phyloP scores from a whole-genome alignment of 441 rosid species.

The Croton setiger region DNA sequence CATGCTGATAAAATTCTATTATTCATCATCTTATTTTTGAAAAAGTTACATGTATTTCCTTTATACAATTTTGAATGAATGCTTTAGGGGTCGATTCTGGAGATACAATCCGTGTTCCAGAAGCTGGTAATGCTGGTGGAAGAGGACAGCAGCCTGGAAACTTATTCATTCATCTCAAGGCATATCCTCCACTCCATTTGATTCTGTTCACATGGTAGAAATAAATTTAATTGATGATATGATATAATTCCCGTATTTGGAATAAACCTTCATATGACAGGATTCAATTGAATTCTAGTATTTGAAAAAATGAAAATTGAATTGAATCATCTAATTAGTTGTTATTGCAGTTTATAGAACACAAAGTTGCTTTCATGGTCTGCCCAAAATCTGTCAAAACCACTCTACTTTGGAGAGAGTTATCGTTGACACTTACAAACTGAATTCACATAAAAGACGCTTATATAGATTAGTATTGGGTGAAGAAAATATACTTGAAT shows the following conservation, averaged over 20 bases:
- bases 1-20: background rate
- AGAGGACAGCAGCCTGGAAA: constrained; percentile 65
- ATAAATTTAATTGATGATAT: background rate
- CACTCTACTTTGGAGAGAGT: background rate
- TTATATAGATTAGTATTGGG: background rate
- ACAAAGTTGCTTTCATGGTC: background rate
- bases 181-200: constrained; percentile 19
- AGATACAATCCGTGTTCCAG: constrained; percentile 64
- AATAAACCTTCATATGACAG: background rate
- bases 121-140: constrained; percentile 71
- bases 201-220: background rate
- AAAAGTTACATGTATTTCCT: constrained; percentile 4
- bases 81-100: constrained; percentile 79
- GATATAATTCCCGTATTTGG: background rate
- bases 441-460: background rate
- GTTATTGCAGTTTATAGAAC: background rate
- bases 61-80: constrained; percentile 16
- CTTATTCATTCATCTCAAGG: constrained; percentile 81
- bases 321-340: background rate
- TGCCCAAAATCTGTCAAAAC: background rate
- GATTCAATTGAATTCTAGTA: background rate
- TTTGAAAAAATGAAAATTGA: background rate
- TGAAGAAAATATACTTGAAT: background rate
- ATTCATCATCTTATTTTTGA: constrained; percentile 13
- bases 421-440: background rate